phyloP scores from a whole-genome alignment of 495 filamentous ascomycete species.

The Neurospora sp. region DNA sequence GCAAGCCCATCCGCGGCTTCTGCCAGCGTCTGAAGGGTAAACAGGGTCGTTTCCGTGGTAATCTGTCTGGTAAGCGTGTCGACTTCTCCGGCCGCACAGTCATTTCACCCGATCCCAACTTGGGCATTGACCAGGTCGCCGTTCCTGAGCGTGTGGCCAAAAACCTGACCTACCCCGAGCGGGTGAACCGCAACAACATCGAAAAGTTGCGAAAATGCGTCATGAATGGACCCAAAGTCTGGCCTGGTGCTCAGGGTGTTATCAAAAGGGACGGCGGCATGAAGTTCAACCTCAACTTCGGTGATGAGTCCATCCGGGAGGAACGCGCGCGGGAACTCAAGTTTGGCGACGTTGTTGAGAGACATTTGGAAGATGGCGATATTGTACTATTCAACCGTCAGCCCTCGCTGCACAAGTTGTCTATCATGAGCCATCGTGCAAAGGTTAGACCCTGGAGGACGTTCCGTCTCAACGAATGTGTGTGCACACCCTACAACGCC shows the following conservation, averaged over 20 bases:
- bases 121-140: slow-evolving; percentile 89
- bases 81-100: slow-evolving; percentile 97
- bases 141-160: slow-evolving; percentile 82
- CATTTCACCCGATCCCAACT: slow-evolving; percentile 92
- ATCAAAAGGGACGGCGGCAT: slow-evolving; percentile 55
- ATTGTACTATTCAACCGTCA: slow-evolving; percentile 98
- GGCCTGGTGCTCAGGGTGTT: slow-evolving; percentile 81
- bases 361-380: slow-evolving; percentile 91
- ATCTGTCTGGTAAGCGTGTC: slow-evolving; percentile 94
- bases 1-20: slow-evolving; percentile 80
- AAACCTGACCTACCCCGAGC: slow-evolving; percentile 90
- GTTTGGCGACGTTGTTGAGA: slow-evolving; percentile 82
- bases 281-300: slow-evolving; percentile 67
- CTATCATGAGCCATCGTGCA: slow-evolving; percentile 88
- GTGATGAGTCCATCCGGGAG: slow-evolving; percentile 39
- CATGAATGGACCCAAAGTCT: slow-evolving; percentile 58
- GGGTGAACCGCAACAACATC: slow-evolving; percentile 71
- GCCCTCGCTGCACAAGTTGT: slow-evolving; percentile 94
- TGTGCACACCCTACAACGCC: slow-evolving; percentile 96
- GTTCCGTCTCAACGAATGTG: slow-evolving; percentile 95
- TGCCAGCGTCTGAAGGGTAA: slow-evolving; percentile 95
- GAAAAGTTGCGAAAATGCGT: slow-evolving; percentile 67
- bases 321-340: slow-evolving; percentile 58
- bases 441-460: slow-evolving; percentile 94
- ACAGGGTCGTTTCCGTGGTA: slow-evolving; percentile 92